Percentiles rank a stretch among this genome's conserved stretches.
These are phyloP conservation scores for Dendrobium catenatum DNA, from an alignment of 106 monocot genomes.

Conservation along the genomic window DNA sequence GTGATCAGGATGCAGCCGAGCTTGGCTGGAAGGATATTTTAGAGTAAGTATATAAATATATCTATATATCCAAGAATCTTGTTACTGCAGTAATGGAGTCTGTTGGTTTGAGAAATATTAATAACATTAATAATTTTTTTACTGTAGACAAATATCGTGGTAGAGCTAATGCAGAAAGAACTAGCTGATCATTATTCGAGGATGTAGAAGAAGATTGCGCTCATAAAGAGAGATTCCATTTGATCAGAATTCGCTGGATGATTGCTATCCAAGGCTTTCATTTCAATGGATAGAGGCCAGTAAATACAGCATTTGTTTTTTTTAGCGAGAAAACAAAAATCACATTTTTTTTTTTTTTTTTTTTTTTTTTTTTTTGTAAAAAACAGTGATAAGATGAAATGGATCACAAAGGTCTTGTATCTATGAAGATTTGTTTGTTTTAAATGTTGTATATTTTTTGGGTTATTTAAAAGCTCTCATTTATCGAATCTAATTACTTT, in stretches of 20 bases:
- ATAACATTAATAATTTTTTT: background rate
- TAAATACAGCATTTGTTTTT: background rate
- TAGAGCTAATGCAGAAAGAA: background rate
- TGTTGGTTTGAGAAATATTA: too few relatives aligned
- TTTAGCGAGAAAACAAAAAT: too few relatives aligned
- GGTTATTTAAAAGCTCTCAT: background rate
- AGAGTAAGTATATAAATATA: background rate
- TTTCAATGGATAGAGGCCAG: background rate
- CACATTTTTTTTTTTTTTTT: background rate
- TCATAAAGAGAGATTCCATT: background rate
- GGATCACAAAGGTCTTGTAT: too few relatives aligned
- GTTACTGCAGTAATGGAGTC: too few relatives aligned
- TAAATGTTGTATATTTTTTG: background rate
- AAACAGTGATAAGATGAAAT: background rate
- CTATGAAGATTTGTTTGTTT: too few relatives aligned
- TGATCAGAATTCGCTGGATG: background rate
- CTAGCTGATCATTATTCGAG: background rate
- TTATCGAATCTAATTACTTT: background rate
- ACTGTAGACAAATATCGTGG: constrained; percentile 8
- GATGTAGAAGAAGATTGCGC: background rate
- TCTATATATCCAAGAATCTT: too few relatives aligned
- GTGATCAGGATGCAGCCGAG: background rate
- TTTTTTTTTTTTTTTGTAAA: background rate
- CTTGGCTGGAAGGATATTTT: constrained; percentile 11
- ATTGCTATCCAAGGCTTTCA: background rate